Percentiles rank a stretch among this genome's conserved stretches.
Evolutionary conservation across 179 eudicot genomes (phyloP).

Genomic region (Silene coronaria): DNA sequence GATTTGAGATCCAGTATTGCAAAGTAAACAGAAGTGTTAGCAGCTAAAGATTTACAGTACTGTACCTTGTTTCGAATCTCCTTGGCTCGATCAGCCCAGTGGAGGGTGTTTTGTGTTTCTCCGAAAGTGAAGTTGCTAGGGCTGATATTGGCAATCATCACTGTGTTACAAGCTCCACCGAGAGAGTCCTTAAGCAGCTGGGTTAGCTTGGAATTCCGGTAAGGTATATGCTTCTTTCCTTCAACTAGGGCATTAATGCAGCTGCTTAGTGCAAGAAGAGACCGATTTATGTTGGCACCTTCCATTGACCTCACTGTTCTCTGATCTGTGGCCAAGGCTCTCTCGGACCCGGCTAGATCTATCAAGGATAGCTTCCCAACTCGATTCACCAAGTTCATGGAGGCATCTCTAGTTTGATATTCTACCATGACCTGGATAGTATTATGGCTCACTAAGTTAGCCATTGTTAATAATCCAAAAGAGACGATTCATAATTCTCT

Average conservation of each 20-base stretch:
- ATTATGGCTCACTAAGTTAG: conserved; percentile 2
- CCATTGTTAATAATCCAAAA: too few species aligned
- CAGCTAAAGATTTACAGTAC: neutral
- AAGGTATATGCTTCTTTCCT: conserved; percentile 89
- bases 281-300: conserved; percentile 80
- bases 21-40: neutral
- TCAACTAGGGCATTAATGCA: conserved; percentile 89
- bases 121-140: conserved; percentile 70
- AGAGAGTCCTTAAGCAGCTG: conserved; percentile 87
- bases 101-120: conserved; percentile 88
- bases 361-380: conserved; percentile 80
- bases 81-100: conserved; percentile 94
- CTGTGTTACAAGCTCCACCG: conserved; percentile 87
- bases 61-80: conserved; percentile 75
- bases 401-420: conserved; percentile 55
- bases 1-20: too few species aligned
- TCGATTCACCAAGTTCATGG: conserved; percentile 41
- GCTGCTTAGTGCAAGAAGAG: conserved; percentile 85
- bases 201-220: conserved; percentile 87
- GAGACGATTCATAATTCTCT: too few species aligned
- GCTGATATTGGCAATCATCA: conserved; percentile 84
- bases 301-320: conserved; percentile 76
- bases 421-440: conserved; percentile 59
- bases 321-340: conserved; percentile 89
- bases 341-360: conserved; percentile 86